Percentiles rank a stretch among this genome's conserved stretches.
Evolutionary conservation across 192 early-diverging fungal genomes (phyloP).

Genomic region (Backusella tarrabulga): DNA sequence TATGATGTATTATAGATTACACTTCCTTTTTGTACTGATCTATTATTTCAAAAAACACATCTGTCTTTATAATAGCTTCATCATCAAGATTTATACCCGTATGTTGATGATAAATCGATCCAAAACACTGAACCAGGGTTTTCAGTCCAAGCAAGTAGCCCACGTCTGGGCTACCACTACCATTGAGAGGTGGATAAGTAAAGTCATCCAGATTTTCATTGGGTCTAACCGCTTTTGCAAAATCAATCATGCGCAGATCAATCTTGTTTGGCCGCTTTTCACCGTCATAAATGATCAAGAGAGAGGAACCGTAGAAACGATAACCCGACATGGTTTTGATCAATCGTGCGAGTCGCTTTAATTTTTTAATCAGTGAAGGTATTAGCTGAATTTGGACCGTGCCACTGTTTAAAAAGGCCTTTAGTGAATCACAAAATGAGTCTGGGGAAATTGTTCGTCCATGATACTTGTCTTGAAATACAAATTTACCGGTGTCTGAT

Average conservation of each 20-base stretch:
- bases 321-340: slow-evolving; percentile 76
- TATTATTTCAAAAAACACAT: neutral
- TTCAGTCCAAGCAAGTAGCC: slow-evolving; percentile 78
- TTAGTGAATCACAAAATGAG: slow-evolving; percentile 77
- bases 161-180: slow-evolving; percentile 55
- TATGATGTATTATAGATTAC: neutral
- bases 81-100: slow-evolving; percentile 14
- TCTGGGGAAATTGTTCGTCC: slow-evolving; percentile 81
- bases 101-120: slow-evolving; percentile 52
- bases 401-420: slow-evolving; percentile 88
- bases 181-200: slow-evolving; percentile 44
- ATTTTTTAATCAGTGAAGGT: slow-evolving; percentile 73
- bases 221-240: slow-evolving; percentile 84
- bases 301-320: slow-evolving; percentile 90
- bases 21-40: neutral
- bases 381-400: slow-evolving; percentile 71
- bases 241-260: slow-evolving; percentile 95
- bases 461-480: slow-evolving; percentile 95
- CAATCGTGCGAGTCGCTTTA: slow-evolving; percentile 71
- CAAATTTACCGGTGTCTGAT: slow-evolving; percentile 64
- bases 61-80: neutral
- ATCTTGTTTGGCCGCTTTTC: slow-evolving; percentile 40
- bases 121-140: slow-evolving; percentile 67
- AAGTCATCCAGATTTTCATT: slow-evolving; percentile 27
- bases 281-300: slow-evolving; percentile 91